phyloP scores from a whole-genome alignment of 345 rosid species.

The Eucalyptus sideroxylon region DNA sequence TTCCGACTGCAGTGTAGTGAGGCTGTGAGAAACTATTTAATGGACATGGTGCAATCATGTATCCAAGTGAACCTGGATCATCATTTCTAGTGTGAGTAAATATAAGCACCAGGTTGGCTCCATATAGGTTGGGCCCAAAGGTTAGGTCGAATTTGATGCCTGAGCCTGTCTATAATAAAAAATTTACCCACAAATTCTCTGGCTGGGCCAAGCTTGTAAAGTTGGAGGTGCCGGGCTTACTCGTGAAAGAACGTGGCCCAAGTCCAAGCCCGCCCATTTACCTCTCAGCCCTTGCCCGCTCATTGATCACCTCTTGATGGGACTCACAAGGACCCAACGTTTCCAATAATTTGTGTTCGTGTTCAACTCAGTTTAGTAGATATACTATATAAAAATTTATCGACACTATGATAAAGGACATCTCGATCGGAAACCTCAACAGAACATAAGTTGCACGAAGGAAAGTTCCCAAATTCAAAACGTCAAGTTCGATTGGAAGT shows the following conservation, averaged over 20 bases:
- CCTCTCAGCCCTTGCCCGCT: rapidly evolving
- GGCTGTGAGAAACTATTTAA: neutral
- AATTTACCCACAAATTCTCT: neutral
- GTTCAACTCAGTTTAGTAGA: neutral
- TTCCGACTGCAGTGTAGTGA: neutral
- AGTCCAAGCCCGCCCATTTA: neutral
- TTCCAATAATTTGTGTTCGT: neutral
- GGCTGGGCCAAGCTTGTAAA: neutral
- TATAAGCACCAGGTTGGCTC: neutral
- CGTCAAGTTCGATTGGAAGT: neutral
- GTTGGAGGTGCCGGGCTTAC: neutral
- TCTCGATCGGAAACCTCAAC: neutral
- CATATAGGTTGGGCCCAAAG: neutral
- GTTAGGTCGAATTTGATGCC: neutral
- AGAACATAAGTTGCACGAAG: neutral
- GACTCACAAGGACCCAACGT: neutral
- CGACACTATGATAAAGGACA: neutral
- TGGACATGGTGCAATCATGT: neutral
- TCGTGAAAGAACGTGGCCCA: neutral
- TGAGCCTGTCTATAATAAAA: neutral
- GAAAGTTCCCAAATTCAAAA: neutral
- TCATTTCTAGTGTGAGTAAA: neutral
- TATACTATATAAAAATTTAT: neutral
- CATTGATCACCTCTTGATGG: neutral
- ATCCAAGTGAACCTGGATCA: neutral